These are phyloP conservation scores for Trichosporon sp. DNA, from an alignment of 1,284 basidiomycete genomes.

Conservation along the genomic window DNA sequence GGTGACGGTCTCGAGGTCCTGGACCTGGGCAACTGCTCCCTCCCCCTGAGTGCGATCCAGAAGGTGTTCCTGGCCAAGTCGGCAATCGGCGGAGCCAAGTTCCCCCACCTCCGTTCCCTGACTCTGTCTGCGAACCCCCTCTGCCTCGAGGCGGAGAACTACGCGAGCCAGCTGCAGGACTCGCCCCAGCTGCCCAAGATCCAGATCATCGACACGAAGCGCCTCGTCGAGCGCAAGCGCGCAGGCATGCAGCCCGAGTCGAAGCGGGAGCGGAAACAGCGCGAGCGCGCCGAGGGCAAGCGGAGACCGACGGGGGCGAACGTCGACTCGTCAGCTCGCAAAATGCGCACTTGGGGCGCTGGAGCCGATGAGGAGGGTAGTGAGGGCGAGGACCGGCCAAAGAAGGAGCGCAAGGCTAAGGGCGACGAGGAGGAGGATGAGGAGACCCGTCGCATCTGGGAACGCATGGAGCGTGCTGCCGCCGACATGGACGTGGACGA, in stretches of 20 bases:
- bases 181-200: slow-evolving; percentile 44
- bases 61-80: not conserved
- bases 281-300: slow-evolving; percentile 42
- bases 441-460: slow-evolving; percentile 14
- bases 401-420: slow-evolving; percentile 17
- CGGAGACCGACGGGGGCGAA: slow-evolving; percentile 48
- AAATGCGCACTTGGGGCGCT: slow-evolving; percentile 46
- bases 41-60: slow-evolving; percentile 36
- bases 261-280: slow-evolving; percentile 35
- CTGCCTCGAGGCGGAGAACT: slow-evolving; percentile 40
- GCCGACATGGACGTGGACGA: slow-evolving; percentile 8
- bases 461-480: slow-evolving; percentile 17
- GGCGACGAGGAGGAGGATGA: slow-evolving; percentile 19
- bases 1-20: slow-evolving; percentile 52
- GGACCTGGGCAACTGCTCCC: slow-evolving; percentile 52
- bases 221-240: slow-evolving; percentile 49
- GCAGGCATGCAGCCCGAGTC: slow-evolving; percentile 43
- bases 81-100: not conserved
- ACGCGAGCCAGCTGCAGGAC: slow-evolving; percentile 42
- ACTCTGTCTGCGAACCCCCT: slow-evolving; percentile 52
- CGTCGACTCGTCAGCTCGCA: slow-evolving; percentile 28
- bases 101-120: slow-evolving; percentile 43
- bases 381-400: slow-evolving; percentile 5
- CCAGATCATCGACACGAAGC: slow-evolving; percentile 52
- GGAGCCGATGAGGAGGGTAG: slow-evolving; percentile 11